phyloP scores from a whole-genome alignment of 768 basidiomycete genomes.

The Termitomyces sp. region DNA sequence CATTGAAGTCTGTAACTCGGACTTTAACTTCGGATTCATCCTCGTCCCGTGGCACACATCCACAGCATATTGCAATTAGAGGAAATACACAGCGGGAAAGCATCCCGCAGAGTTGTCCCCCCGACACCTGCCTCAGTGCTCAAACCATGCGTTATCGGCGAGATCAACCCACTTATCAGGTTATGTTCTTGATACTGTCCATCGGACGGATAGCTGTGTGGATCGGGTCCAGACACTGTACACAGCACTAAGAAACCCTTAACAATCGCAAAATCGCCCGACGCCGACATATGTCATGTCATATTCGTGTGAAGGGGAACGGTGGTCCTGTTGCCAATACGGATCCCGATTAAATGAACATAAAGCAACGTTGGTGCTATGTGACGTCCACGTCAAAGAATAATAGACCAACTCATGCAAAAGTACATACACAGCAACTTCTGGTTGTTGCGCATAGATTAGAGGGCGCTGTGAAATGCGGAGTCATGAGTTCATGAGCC shows the following conservation, averaged over 20 bases:
- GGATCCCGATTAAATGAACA: not conserved
- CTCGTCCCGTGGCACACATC: no score
- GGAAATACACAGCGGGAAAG: not conserved
- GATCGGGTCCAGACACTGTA: not conserved
- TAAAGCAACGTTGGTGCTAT: not conserved
- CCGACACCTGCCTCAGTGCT: not conserved
- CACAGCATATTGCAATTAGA: not conserved
- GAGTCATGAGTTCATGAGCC: not conserved
- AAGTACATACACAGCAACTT: not conserved
- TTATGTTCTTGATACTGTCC: no score
- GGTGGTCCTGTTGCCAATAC: not conserved
- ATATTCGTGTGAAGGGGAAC: not conserved
- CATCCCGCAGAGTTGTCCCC: not conserved
- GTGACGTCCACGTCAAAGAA: not conserved
- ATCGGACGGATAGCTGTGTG: not conserved
- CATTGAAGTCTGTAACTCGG: not conserved
- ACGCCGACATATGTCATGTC: not conserved
- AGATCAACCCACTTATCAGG: not conserved
- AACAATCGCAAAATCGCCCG: no score
- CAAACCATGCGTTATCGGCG: not conserved
- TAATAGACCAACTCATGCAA: not conserved
- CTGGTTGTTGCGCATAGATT: no score
- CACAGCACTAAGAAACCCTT: not conserved
- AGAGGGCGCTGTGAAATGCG: not conserved
- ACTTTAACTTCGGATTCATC: not conserved